Evolutionary conservation across 2,329 filamentous ascomycete genomes (phyloP).

Genomic region (Zelopaecilomyces penicillatus): DNA sequence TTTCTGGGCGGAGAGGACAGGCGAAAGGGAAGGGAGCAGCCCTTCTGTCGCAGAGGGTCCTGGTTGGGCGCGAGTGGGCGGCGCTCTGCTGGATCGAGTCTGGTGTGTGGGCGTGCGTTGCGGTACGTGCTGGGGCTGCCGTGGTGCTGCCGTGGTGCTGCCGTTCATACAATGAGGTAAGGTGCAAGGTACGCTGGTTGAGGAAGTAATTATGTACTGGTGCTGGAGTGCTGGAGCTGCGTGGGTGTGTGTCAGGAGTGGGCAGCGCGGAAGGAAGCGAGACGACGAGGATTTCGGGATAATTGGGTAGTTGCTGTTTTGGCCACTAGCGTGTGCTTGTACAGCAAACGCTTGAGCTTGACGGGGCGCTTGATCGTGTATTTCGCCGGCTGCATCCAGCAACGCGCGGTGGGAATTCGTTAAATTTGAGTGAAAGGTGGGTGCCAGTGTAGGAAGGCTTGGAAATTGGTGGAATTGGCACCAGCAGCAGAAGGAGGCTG

Average conservation of each 20-base stretch:
- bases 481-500: no score
- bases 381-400: no score
- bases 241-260: conserved; percentile 5
- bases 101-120: conserved; percentile 17
- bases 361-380: conserved; percentile 18
- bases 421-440: no score
- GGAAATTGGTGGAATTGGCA: no score
- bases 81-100: conserved; percentile 29
- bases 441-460: no score
- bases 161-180: not conserved
- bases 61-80: conserved; percentile 35
- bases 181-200: not conserved
- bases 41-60: conserved; percentile 44
- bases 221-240: conserved; percentile 3
- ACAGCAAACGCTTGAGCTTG: conserved; percentile 19
- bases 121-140: no score
- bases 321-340: not conserved
- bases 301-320: conserved; percentile 16
- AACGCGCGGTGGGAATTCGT: no score
- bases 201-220: not conserved
- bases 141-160: no score
- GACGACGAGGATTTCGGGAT: conserved; percentile 17
- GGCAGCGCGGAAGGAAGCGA: conserved; percentile 35
- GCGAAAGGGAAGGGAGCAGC: conserved; percentile 36
- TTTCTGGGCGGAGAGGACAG: conserved; percentile 8